Evolutionary conservation across 2,329 filamentous ascomycete species (phyloP).

Genomic region (Penicillium corylophilum): DNA sequence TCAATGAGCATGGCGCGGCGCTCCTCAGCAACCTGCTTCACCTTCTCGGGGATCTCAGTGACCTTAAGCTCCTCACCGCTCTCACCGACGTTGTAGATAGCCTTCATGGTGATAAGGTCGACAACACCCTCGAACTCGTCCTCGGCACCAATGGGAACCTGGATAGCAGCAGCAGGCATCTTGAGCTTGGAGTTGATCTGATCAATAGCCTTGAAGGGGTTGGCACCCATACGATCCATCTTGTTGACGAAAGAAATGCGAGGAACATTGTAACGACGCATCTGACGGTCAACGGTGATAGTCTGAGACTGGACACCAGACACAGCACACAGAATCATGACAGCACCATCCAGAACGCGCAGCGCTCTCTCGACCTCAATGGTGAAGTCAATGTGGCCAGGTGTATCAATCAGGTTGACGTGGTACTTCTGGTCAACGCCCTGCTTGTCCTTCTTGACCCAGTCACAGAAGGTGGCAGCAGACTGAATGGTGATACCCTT

Average conservation of each 20-base stretch:
- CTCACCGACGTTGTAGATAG: conserved; percentile 85
- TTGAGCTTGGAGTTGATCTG: conserved; percentile 97
- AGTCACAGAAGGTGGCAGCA: conserved; percentile 96
- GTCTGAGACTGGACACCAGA: conserved; percentile 97
- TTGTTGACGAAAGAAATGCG: conserved; percentile 98
- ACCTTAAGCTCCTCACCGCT: conserved; percentile 75
- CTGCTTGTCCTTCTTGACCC: conserved; percentile 75
- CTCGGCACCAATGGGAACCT: conserved; percentile 90
- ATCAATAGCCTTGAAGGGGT: conserved; percentile 95
- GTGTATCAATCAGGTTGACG: conserved; percentile 97
- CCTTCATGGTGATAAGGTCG: conserved; percentile 87
- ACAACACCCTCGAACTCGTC: conserved; percentile 91
- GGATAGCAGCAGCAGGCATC: conserved; percentile 86
- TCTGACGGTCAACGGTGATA: conserved; percentile 96
- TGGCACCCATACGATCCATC: conserved; percentile 98
- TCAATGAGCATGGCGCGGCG: conserved; percentile 85
- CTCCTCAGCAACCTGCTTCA: conserved; percentile 74
- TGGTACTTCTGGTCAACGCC: conserved; percentile 89
- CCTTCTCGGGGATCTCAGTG: conserved; percentile 76
- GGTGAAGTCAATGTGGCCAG: conserved; percentile 98
- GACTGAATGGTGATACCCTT: conserved; percentile 99
- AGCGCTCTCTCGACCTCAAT: conserved; percentile 97
- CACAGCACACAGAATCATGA: conserved; percentile 98
- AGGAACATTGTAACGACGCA: conserved; percentile 97
- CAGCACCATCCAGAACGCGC: conserved; percentile 90